Base-by-base conservation (phyloP, 2,329 filamentous ascomycete genomes). In the Volutella citrinella region DNA sequence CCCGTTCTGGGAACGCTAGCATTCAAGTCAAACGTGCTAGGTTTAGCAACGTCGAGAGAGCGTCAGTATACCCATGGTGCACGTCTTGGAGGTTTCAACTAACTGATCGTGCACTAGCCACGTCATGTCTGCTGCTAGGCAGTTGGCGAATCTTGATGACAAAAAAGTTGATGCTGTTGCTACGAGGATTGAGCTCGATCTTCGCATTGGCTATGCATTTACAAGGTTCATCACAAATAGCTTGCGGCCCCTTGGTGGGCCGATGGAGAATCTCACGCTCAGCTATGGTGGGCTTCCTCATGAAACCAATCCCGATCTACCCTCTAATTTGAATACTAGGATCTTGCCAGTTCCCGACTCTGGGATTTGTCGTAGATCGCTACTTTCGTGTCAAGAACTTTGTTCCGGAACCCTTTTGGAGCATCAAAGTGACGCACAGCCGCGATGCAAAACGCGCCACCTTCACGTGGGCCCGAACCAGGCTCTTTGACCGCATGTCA, bases 341-440 rank as follows among this genome's bases (percentile, higher is more conserved):
- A 11, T 95, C 90, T 5, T 98, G 93, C 48, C 93, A 98, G 59
- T 98, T 98, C 53, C 93, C 93, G 3, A 97, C 93, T 0, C 72
- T 98, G 6, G 93, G 93, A 0, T 98, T 98, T 48, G 91, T 98
- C 2, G 93, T 98, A 7, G 93, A 98, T 61, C 80, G 91, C 29
- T 98, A 97, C 60, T 87, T 95, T 51, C 82, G 87, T 31, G 93
- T 98, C 32, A 82, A 87, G 44, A 95, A 95, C 50, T 98, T 98
- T 60, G 81, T 93, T 2, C 85, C 91, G 0, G 93, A 98, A 56
- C 69, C 78, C 0, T 98, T 97, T 61, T 98, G 93, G 93, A 76
- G 77, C 40, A 95, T 98, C 68, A 91, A 84, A 49, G 74, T 98
- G 23, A 80, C 79, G 53, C 86, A 96, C 52, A 76, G 71, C 25